Evolutionary conservation across 1,139 yeast species (phyloP).

Genomic region (Lodderomyces orthopsilosis): DNA sequence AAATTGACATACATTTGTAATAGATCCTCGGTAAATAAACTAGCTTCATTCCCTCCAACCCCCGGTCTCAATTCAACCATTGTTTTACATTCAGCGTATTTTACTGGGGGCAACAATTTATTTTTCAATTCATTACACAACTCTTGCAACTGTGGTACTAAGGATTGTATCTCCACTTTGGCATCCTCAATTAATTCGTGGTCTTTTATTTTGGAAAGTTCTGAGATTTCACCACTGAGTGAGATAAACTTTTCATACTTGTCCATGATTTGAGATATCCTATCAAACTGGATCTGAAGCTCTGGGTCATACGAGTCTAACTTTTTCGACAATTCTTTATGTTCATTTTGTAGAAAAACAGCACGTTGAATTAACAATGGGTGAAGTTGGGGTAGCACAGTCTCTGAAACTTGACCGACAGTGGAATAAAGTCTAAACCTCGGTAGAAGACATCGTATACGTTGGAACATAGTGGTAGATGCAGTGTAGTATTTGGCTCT

Average conservation of each 20-base stretch:
- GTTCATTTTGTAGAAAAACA: slow-evolving; percentile 48
- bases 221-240: slow-evolving; percentile 39
- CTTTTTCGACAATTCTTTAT: slow-evolving; percentile 43
- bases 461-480: slow-evolving; percentile 1
- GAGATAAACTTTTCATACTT: slow-evolving; percentile 33
- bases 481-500: not conserved
- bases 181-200: slow-evolving; percentile 18
- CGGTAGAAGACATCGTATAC: not conserved
- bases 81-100: slow-evolving; percentile 75
- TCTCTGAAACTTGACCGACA: not conserved
- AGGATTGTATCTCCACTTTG: slow-evolving; percentile 27
- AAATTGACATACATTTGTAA: slow-evolving; percentile 77
- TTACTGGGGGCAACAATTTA: slow-evolving; percentile 70
- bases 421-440: slow-evolving; percentile 1
- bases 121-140: slow-evolving; percentile 48
- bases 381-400: slow-evolving; percentile 31
- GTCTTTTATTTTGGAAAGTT: slow-evolving; percentile 37
- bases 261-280: slow-evolving; percentile 38
- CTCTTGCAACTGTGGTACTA: slow-evolving; percentile 34
- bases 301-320: slow-evolving; percentile 13
- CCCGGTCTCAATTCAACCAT: slow-evolving; percentile 90
- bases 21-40: slow-evolving; percentile 77
- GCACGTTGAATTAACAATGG: slow-evolving; percentile 68
- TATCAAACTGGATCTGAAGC: slow-evolving; percentile 14
- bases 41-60: slow-evolving; percentile 94